These are phyloP conservation scores for Cymbopogon flexuosus DNA, from an alignment of 202 grass and related monocot genomes.

Conservation along the genomic window DNA sequence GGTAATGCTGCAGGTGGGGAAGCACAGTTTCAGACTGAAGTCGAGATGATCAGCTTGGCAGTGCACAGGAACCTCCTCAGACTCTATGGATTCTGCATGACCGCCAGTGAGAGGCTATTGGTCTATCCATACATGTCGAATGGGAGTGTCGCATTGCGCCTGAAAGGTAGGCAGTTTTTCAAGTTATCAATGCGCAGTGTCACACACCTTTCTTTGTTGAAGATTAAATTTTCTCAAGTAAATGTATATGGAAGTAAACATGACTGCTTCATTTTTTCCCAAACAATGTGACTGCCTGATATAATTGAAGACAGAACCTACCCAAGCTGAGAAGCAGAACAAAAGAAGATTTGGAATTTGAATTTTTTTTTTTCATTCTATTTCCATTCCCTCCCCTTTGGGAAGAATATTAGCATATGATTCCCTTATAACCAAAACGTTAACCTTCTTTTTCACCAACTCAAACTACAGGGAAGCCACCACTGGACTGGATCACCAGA, in stretches of 20 bases:
- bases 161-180: neutral
- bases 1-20: neutral
- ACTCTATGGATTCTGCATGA: neutral
- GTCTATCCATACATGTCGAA: neutral
- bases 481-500: conserved; percentile 80
- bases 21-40: neutral
- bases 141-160: neutral
- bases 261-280: neutral
- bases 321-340: neutral
- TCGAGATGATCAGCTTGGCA: neutral
- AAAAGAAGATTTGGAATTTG: neutral
- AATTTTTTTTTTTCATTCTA: neutral
- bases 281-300: neutral
- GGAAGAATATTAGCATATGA: conserved; percentile 1
- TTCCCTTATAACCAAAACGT: neutral
- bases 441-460: conserved; percentile 20
- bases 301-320: neutral
- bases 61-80: neutral
- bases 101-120: neutral
- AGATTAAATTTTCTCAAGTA: neutral
- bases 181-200: neutral
- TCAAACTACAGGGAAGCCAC: conserved; percentile 57
- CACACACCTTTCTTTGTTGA: neutral
- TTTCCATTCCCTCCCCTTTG: neutral
- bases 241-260: neutral